Conservation (phyloP, 768 basidiomycete genomes). For the Pulveroboletus frians region DNA sequence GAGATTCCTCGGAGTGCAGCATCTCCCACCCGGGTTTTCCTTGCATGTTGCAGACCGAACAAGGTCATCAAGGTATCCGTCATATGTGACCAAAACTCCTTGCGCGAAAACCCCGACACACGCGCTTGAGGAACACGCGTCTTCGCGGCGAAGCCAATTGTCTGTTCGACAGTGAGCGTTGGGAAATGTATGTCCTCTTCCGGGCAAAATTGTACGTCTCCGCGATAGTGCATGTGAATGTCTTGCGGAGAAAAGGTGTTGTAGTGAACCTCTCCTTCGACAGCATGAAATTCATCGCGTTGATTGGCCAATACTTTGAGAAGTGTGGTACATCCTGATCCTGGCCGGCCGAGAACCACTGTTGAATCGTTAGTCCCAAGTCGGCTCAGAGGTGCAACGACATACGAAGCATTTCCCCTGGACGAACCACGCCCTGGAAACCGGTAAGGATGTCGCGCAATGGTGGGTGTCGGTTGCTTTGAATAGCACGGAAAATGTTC, state of each 20-base stretch:
- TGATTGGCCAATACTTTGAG: constrained; percentile 80
- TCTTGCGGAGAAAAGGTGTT: constrained; percentile 67
- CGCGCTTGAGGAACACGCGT: constrained; percentile 65
- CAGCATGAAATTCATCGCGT: constrained; percentile 57
- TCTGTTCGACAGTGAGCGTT: constrained; percentile 74
- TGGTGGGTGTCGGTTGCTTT: constrained; percentile 52
- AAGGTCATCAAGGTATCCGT: constrained; percentile 55
- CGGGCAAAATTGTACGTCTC: constrained; percentile 78
- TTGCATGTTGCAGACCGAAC: constrained; percentile 72
- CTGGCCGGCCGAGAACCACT: constrained; percentile 85
- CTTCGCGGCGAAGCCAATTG: constrained; percentile 62
- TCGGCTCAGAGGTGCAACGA: constrained; percentile 8
- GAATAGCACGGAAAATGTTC: constrained; percentile 39
- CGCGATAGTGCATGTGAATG: constrained; percentile 61
- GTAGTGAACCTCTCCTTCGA: constrained; percentile 70
- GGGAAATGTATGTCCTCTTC: constrained; percentile 88
- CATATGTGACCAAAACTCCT: constrained; percentile 14
- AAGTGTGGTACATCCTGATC: constrained; percentile 80
- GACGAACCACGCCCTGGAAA: constrained; percentile 52
- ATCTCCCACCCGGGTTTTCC: constrained; percentile 75
- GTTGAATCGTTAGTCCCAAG: not conserved
- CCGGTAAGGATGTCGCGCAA: constrained; percentile 49
- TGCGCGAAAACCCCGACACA: constrained; percentile 37
- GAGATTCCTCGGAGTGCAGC: constrained; percentile 68
- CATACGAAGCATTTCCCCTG: constrained; percentile 69